Evolutionary conservation across 495 filamentous ascomycete species (phyloP), one percentile per base, ranked within the genome.

Genomic region (Astrothelium subdiscretum): DNA sequence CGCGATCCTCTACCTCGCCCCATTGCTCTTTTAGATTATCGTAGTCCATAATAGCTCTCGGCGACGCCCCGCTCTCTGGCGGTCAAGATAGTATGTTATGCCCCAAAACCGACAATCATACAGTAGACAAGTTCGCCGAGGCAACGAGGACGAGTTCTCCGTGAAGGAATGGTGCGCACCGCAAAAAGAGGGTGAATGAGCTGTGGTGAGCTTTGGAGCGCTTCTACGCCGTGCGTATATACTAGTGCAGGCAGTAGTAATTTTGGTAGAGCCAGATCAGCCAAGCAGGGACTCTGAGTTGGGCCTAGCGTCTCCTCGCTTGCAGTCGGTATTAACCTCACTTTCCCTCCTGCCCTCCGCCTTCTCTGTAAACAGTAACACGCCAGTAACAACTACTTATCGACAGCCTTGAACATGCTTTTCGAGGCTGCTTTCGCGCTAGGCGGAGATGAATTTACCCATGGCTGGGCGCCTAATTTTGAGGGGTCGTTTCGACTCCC

Each of bases 1-100:
- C 95, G 54, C 91, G 85, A 67, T 99, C 95, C 78, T 99, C 95
- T 62, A 95, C 85, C 74, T 95, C 91, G 69, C 88, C 89, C 95
- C 95, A 99, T 79, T 91, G 87, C 75, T 97, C 95, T 78, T 99
- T 99, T 67, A 96, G 74, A 60, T 80, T 79, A 67, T 90, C 87
- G 77, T 84, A 88, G 72, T 90, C 87, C 85, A 88, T 89, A 60
- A 70, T 83, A 60, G 43, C 57, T 29, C 8, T 8, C 22, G 20
- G 20, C 48, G 24, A 54, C 22, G 48, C 48, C 24, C 2, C 48
- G 15, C 48, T 20, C 48, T n/a, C n/a, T 27, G 48, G 24, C 24
- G 3, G 48, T 54, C 48, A 26, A 54, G 48, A 26, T 8, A 24
- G 24, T 10, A 10, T 26, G 15, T 3, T 26, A 29, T 29, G 48